phyloP scores from a whole-genome alignment of 345 rosid species.

The Diplotaxis tenuifolia region DNA sequence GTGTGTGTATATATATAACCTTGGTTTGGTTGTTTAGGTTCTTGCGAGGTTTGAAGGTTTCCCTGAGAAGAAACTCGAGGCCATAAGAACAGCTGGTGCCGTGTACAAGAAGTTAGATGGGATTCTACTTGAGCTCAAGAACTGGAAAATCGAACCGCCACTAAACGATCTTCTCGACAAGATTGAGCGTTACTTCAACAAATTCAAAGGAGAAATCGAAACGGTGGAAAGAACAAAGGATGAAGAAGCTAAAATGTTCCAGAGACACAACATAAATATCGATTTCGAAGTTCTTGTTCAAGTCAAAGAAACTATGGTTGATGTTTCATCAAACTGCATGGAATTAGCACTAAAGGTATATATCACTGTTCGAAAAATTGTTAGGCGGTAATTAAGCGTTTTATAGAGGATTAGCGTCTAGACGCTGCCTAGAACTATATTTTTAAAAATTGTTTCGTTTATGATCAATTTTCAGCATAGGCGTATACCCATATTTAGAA shows the following conservation, averaged over 20 bases:
- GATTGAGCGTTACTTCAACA: constrained; percentile 55
- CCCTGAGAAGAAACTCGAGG: constrained; percentile 61
- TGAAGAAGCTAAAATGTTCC: constrained; percentile 51
- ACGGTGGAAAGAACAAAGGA: constrained; percentile 59
- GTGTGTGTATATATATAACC: neutral
- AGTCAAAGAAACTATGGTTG: constrained; percentile 67
- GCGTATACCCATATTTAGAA: neutral
- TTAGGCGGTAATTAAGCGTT: neutral
- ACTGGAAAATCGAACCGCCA: constrained; percentile 60
- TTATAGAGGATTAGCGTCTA: neutral
- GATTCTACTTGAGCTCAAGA: constrained; percentile 44
- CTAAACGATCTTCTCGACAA: constrained; percentile 51
- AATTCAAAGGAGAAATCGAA: constrained; percentile 60
- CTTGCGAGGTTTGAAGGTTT: constrained; percentile 66
- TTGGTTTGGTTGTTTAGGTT: constrained; percentile 40
- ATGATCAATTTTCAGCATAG: too few species aligned
- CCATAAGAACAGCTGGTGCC: constrained; percentile 55
- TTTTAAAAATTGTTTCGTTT: neutral
- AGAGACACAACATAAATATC: constrained; percentile 49
- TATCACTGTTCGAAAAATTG: neutral
- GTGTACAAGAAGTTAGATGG: constrained; percentile 50
- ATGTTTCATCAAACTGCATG: constrained; percentile 73
- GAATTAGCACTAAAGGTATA: constrained; percentile 61
- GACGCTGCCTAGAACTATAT: neutral
- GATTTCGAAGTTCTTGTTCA: constrained; percentile 50